Base-by-base conservation (phyloP, 768 basidiomycete genomes). In the Tulasnella sp. region DNA sequence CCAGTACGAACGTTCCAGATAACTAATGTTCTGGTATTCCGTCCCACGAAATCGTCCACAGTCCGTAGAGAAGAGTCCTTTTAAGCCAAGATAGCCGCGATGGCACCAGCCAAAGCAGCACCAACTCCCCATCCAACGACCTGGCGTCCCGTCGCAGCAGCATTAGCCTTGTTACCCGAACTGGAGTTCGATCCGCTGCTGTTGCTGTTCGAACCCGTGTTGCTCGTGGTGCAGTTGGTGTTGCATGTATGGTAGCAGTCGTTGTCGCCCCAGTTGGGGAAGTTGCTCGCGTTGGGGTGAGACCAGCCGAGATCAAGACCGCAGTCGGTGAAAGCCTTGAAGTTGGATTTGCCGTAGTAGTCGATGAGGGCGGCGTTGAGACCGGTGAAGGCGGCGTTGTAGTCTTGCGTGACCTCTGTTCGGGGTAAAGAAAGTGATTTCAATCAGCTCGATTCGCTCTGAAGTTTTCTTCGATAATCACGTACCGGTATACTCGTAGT, bases 231-330 rank as follows among this genome's bases (percentile, higher is more conserved):
- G 71, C 71, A 72, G 49, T 42, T 42, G 34, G 71, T 72, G 71
- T 72, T 72, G 71, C 71, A 72, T 1, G 71, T 72, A 39, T 72
- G 71, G 40, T 72, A 72, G 49, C 71, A 72, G 49, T 72, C 71
- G 45, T 72, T 49, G 49, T 39, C 71, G 45, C 36, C 36, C 71
- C 71, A 72, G 31, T 72, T 36, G 6, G 71, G 71, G 17, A 25
- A 25, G 71, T 72, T 72, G 40, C 14, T 38, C 1, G 71, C 71
- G 71, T 72, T 72, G 11, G 71, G 71, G 29, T 72, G 71, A 54
- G 36, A 38, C 71, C 71, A 72, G 37, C 71, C 71, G 49, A 72
- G 71, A 36, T 72, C 71, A 25, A 72, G 71, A 45, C 71, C 71
- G 49, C 71, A 72, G 71, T 72, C 71, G 39, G 42, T 72, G 71